Evolutionary conservation across 495 filamentous ascomycete species (phyloP).

Genomic region (Talaromyces liani): DNA sequence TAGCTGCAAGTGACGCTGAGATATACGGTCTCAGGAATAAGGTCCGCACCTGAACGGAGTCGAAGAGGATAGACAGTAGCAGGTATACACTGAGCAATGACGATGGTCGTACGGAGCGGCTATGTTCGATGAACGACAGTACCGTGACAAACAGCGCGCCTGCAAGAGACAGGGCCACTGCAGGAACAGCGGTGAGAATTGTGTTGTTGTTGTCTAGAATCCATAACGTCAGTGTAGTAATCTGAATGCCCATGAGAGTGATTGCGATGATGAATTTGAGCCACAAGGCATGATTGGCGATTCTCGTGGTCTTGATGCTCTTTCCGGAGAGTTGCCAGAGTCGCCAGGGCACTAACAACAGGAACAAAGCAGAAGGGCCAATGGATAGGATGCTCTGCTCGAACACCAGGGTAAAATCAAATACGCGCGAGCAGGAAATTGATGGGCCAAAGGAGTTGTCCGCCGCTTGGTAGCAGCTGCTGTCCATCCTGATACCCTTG

Average conservation of each 20-base stretch:
- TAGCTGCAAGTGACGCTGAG: slow-evolving; percentile 13
- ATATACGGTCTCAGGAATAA: slow-evolving; percentile 23
- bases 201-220: not conserved
- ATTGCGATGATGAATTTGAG: not conserved
- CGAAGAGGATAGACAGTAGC: slow-evolving; percentile 40
- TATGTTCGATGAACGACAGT: slow-evolving; percentile 40
- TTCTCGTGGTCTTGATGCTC: slow-evolving; percentile 23
- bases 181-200: slow-evolving; percentile 8
- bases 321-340: slow-evolving; percentile 14
- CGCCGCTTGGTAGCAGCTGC: not conserved
- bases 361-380: slow-evolving; percentile 31
- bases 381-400: slow-evolving; percentile 40
- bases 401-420: slow-evolving; percentile 46
- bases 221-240: not conserved
- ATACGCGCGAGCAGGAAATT: slow-evolving; percentile 3
- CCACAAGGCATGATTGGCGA: slow-evolving; percentile 28
- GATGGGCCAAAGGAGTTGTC: not conserved
- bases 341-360: slow-evolving; percentile 25
- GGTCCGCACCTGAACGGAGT: slow-evolving; percentile 39
- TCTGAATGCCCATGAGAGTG: not conserved
- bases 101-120: slow-evolving; percentile 38
- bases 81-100: slow-evolving; percentile 43
- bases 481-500: not conserved
- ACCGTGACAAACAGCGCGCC: slow-evolving; percentile 16
- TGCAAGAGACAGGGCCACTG: not conserved